Evolutionary conservation across 2,329 filamentous ascomycete species (phyloP).

Genomic region (Leptographium wingfieldii): DNA sequence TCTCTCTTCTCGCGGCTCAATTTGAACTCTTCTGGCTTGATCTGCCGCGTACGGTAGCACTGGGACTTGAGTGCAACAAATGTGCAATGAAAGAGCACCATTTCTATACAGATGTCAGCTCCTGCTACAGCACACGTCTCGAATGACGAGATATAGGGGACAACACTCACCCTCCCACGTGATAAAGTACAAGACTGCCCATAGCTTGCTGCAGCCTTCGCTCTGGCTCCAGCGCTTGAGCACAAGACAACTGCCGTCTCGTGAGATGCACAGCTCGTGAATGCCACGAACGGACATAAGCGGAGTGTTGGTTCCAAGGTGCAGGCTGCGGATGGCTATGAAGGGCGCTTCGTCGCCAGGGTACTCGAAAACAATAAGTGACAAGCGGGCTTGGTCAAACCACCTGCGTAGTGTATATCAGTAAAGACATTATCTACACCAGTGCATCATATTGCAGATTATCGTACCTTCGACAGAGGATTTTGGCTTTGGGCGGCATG

Average conservation of each 20-base stretch:
- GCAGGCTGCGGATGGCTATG: slow-evolving; percentile 32
- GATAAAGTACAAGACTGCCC: slow-evolving; percentile 42
- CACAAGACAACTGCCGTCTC: slow-evolving; percentile 34
- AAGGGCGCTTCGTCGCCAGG: slow-evolving; percentile 30
- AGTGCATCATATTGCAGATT: slow-evolving; percentile 22
- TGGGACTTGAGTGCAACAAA: slow-evolving; percentile 44
- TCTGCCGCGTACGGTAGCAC: slow-evolving; percentile 29
- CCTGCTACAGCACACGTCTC: too few relatives aligned
- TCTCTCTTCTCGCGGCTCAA: slow-evolving; percentile 36
- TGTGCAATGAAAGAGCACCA: slow-evolving; percentile 46
- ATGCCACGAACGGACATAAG: slow-evolving; percentile 38
- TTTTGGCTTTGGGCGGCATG: slow-evolving; percentile 34
- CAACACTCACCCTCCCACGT: slow-evolving; percentile 44
- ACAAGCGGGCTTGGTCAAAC: slow-evolving; percentile 43
- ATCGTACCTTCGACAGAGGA: slow-evolving; percentile 43
- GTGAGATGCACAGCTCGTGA: slow-evolving; percentile 40
- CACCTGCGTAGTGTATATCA: slow-evolving; percentile 22
- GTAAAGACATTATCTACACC: too few relatives aligned
- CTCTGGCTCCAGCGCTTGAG: slow-evolving; percentile 38
- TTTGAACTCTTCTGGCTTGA: slow-evolving; percentile 31
- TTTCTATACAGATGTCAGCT: slow-evolving; percentile 26
- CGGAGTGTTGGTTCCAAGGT: slow-evolving; percentile 23
- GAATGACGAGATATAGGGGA: background rate
- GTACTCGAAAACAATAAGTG: slow-evolving; percentile 39
- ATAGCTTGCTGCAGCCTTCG: slow-evolving; percentile 32